Evolutionary conservation across 768 basidiomycete species (phyloP).

Genomic region (Auricularia sp.): DNA sequence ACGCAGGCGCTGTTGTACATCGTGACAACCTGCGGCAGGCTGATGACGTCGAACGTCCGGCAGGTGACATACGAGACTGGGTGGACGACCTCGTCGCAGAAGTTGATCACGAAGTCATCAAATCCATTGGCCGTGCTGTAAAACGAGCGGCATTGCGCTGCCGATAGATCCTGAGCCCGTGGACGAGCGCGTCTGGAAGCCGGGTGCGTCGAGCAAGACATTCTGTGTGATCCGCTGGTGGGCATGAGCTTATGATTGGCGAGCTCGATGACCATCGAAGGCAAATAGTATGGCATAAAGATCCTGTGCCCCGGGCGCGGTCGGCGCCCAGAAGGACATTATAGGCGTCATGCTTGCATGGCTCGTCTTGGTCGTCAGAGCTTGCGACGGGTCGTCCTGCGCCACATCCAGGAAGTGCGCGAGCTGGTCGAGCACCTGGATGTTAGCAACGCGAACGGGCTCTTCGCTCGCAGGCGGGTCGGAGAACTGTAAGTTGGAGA

Average conservation of each 20-base stretch:
- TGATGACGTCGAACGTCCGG: conserved; percentile 62
- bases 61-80: conserved; percentile 64
- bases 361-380: conserved; percentile 75
- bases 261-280: conserved; percentile 77
- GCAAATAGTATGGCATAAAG: conserved; percentile 85
- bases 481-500: conserved; percentile 73
- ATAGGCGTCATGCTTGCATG: conserved; percentile 79
- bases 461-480: conserved; percentile 60
- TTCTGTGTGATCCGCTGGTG: conserved; percentile 52
- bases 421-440: conserved; percentile 50
- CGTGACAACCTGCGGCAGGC: conserved; percentile 53
- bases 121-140: conserved; percentile 73
- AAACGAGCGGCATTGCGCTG: conserved; percentile 47
- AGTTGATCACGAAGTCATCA: conserved; percentile 83
- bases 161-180: conserved; percentile 31
- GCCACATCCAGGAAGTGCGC: conserved; percentile 66
- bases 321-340: conserved; percentile 68
- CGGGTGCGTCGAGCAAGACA: conserved; percentile 68
- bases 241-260: conserved; percentile 67
- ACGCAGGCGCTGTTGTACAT: conserved; percentile 80
- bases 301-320: conserved; percentile 63
- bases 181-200: conserved; percentile 67
- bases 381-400: conserved; percentile 67
- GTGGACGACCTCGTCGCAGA: conserved; percentile 75
- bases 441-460: conserved; percentile 45